phyloP scores from a whole-genome alignment of 805 yeast genomes.

The Candida yuanshanica region DNA sequence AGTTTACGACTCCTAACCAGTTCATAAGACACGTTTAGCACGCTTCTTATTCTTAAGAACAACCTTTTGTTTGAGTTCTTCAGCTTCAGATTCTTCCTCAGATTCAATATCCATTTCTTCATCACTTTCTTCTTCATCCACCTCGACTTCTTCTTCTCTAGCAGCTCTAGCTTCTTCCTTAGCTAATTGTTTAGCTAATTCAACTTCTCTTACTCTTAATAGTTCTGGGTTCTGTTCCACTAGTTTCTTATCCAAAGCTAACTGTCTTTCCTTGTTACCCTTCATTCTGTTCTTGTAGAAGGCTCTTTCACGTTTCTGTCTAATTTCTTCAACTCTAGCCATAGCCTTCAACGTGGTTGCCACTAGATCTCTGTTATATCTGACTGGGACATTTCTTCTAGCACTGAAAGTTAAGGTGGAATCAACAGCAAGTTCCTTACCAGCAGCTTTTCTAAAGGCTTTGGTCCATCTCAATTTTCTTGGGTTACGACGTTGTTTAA shows the following conservation, averaged over 20 bases:
- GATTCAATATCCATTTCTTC: constrained; percentile 56
- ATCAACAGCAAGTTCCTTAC: constrained; percentile 96
- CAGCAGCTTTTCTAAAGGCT: constrained; percentile 98
- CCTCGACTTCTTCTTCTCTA: constrained; percentile 41
- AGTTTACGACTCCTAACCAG: neutral
- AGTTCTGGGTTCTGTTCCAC: constrained; percentile 87
- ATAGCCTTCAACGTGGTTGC: constrained; percentile 91
- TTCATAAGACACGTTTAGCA: constrained; percentile 16
- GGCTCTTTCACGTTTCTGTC: constrained; percentile 94
- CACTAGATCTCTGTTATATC: constrained; percentile 95
- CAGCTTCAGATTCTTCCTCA: constrained; percentile 45
- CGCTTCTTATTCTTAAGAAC: constrained; percentile 26
- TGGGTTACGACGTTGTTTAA: constrained; percentile 98
- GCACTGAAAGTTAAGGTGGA: constrained; percentile 94
- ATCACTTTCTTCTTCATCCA: constrained; percentile 47
- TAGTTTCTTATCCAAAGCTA: constrained; percentile 80
- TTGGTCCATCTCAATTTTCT: constrained; percentile 98
- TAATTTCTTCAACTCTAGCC: constrained; percentile 93
- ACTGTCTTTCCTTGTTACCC: constrained; percentile 86
- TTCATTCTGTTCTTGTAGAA: constrained; percentile 99
- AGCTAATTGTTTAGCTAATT: constrained; percentile 70
- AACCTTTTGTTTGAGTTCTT: constrained; percentile 42
- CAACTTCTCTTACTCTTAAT: constrained; percentile 90
- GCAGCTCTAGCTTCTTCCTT: constrained; percentile 56
- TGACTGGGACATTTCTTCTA: constrained; percentile 95